Percentiles rank a stretch among this genome's conserved stretches.
These are phyloP conservation scores for Rutstroemia sp. DNA, from an alignment of 2,329 filamentous ascomycete species.

Conservation along the genomic window DNA sequence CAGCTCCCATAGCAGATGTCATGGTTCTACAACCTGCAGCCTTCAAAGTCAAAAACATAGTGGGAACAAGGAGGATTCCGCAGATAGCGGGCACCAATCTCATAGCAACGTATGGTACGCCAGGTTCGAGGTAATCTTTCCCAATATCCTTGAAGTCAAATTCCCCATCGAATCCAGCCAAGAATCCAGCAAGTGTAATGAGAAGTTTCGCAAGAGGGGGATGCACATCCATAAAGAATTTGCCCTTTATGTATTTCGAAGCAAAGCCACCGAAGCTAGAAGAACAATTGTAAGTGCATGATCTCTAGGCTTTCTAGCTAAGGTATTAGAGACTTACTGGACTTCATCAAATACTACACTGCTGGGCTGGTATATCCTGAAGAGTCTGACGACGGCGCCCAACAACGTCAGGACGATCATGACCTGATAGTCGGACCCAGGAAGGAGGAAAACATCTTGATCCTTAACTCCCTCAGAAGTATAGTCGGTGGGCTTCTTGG, in stretches of 20 bases:
- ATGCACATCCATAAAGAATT: slow-evolving; percentile 99
- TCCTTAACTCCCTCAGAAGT: slow-evolving; percentile 74
- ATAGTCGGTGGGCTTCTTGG: slow-evolving; percentile 45
- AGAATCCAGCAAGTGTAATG: slow-evolving; percentile 88
- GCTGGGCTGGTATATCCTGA: slow-evolving; percentile 90
- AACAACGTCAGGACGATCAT: slow-evolving; percentile 66
- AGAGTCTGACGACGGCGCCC: slow-evolving; percentile 74
- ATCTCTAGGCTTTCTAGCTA: not conserved
- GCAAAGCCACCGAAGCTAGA: slow-evolving; percentile 92
- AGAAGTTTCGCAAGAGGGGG: slow-evolving; percentile 94
- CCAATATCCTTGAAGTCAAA: slow-evolving; percentile 99
- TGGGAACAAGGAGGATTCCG: slow-evolving; percentile 80
- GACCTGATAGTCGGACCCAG: slow-evolving; percentile 73
- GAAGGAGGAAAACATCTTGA: slow-evolving; percentile 86
- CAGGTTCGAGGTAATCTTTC: slow-evolving; percentile 93
- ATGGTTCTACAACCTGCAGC: slow-evolving; percentile 80
- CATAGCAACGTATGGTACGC: slow-evolving; percentile 97
- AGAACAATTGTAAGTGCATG: slow-evolving; percentile 14
- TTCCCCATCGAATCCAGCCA: slow-evolving; percentile 88
- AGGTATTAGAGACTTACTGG: slow-evolving; percentile 61
- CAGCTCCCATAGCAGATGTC: slow-evolving; percentile 75
- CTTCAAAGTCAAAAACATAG: slow-evolving; percentile 92
- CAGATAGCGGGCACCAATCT: slow-evolving; percentile 84
- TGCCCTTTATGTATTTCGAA: slow-evolving; percentile 98
- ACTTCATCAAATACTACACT: slow-evolving; percentile 99